Percentiles rank a stretch among this genome's conserved stretches.
Evolutionary conservation across 2,329 filamentous ascomycete species (phyloP).

Genomic region (Neonectria punicea): DNA sequence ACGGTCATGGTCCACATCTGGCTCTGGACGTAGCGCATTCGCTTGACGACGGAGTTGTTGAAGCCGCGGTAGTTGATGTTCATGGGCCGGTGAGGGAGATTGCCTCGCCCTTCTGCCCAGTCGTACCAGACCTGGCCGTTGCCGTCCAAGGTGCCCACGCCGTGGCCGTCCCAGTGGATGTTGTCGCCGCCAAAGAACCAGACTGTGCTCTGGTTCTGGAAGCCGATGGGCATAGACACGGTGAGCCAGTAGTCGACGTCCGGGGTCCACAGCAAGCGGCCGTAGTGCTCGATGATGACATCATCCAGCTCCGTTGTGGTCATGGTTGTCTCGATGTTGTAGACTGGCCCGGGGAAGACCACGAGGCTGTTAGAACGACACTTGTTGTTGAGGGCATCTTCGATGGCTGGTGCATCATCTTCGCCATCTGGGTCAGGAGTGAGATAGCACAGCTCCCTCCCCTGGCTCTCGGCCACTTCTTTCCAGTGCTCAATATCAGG

Average conservation of each 20-base stretch:
- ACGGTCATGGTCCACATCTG: conserved; percentile 71
- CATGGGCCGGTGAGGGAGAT: conserved; percentile 62
- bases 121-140: conserved; percentile 71
- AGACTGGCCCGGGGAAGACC: neutral
- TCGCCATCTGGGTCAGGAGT: neutral
- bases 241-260: conserved; percentile 64
- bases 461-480: neutral
- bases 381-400: conserved; percentile 5
- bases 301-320: conserved; percentile 1
- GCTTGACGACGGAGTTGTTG: conserved; percentile 58
- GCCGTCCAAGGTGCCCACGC: conserved; percentile 65
- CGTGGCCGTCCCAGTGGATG: conserved; percentile 60
- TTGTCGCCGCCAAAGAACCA: conserved; percentile 65
- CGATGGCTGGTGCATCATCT: conserved; percentile 6
- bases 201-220: conserved; percentile 65
- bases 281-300: conserved; percentile 14
- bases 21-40: conserved; percentile 63
- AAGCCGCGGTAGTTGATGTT: conserved; percentile 58
- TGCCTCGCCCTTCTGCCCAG: conserved; percentile 55
- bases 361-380: conserved; percentile 7
- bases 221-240: conserved; percentile 61
- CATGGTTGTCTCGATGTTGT: conserved; percentile 13
- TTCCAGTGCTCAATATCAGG: conserved; percentile 2
- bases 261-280: conserved; percentile 48
- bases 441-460: conserved; percentile 6